Percentiles rank a stretch among this genome's conserved stretches.
These are phyloP conservation scores for Articulospora tetracladia DNA, from an alignment of 495 filamentous ascomycete species.

Conservation along the genomic window DNA sequence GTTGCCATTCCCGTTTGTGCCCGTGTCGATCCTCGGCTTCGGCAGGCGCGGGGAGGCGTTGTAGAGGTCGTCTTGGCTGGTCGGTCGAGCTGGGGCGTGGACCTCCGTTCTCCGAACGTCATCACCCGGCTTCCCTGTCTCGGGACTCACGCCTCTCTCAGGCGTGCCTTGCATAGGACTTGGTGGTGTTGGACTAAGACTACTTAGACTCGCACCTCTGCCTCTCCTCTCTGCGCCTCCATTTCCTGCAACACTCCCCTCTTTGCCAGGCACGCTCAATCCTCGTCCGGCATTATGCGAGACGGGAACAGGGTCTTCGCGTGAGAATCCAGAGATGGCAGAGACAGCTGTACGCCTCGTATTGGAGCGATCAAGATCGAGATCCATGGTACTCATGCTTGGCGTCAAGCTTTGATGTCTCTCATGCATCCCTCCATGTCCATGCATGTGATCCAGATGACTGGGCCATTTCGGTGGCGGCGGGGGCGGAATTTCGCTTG, in stretches of 20 bases:
- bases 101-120: not conserved
- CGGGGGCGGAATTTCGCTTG: constrained; percentile 16
- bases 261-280: not conserved
- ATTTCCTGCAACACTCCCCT: not conserved
- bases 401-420: not conserved
- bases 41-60: constrained; percentile 11
- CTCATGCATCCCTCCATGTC: not conserved
- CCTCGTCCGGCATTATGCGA: not conserved
- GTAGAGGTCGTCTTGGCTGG: constrained; percentile 6
- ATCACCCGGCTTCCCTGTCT: not conserved
- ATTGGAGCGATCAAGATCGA: constrained; percentile 19
- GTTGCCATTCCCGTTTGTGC: not conserved
- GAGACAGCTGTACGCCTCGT: constrained; percentile 16
- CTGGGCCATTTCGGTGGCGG: constrained; percentile 20
- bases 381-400: not conserved
- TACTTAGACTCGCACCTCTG: not conserved
- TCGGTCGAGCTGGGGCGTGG: not conserved
- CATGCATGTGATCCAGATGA: not conserved
- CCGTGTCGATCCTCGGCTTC: not conserved
- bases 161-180: constrained; percentile 13
- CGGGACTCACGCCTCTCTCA: constrained; percentile 1
- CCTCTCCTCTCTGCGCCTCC: not conserved
- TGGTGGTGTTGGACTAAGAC: constrained; percentile 10
- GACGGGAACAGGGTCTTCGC: not conserved
- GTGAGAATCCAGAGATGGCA: constrained; percentile 13